Evolutionary conservation across 805 yeast genomes (phyloP), one percentile per base, ranked within the genome.

Genomic region (Ogataea corticis): DNA sequence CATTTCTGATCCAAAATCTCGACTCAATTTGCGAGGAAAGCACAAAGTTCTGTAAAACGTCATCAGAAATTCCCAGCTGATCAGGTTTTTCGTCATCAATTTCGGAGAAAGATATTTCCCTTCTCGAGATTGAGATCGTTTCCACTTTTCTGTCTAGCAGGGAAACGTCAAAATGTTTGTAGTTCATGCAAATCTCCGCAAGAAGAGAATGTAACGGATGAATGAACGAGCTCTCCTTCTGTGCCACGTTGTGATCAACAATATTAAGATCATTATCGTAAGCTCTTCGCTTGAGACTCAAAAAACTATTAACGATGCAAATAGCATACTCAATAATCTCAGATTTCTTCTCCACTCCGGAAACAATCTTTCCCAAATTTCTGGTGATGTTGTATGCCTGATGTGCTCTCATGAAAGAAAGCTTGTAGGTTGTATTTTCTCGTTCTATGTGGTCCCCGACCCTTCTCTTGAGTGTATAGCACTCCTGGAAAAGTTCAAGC

Each of bases 1-100:
- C 94, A 56, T 85, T 85, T 65, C 92, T 75, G 2, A 85, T 76
- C 94, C 94, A 85, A 49, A 77, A 79, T 1, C 86, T 86, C 1
- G 77, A 67, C 28, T 74, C 75, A 2, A 83, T 77, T 56, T 85
- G 92, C 3, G 82, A 66, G 15, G 77, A 73, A 25, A 84, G 66
- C 1, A 83, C 89, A 27, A 82, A 67, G 13, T 83, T 75, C 59
- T 85, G 72, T 39, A 85, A 60, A 0, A 85, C 73, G 41, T 75
- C 69, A 59, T 83, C 89, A 0, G 85, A 71, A 14, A 82, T 69
- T 3, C 61, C 61, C 42, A 76, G 52, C 47, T 77, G 72, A 38
- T 77, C 78, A 10, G 58, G 44, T 2, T 28, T 9, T 9, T 46
- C 45, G 4, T 43, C 52, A 3, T 28, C 23, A 11, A 56, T 34